Conservation (phyloP, 2,329 filamentous ascomycete species). For the Ascochyta lentis region DNA sequence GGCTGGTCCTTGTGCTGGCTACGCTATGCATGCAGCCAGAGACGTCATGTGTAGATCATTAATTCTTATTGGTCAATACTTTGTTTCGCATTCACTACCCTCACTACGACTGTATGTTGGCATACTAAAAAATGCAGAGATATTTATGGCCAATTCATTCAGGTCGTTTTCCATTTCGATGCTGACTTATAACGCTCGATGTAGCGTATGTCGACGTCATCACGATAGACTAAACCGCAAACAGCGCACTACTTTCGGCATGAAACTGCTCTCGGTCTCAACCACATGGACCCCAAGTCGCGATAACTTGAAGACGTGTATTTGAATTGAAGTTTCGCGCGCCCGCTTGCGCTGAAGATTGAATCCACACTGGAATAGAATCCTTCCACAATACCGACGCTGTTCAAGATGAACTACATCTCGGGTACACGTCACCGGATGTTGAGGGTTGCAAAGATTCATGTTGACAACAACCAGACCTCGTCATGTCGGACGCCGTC, state of each 20-base stretch:
- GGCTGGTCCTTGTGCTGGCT: slow-evolving; percentile 16
- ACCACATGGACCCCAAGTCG: slow-evolving; percentile 9
- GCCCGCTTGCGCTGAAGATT: background rate
- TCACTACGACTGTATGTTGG: background rate
- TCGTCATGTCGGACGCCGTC: slow-evolving; percentile 33
- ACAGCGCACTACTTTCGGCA: slow-evolving; percentile 17
- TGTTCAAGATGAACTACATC: slow-evolving; percentile 40
- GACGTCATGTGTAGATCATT: slow-evolving; percentile 10
- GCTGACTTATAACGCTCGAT: slow-evolving; percentile 14
- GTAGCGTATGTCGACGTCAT: slow-evolving; percentile 20
- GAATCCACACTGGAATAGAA: background rate
- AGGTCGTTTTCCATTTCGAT: background rate
- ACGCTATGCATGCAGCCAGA: slow-evolving; percentile 6
- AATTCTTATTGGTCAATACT: slow-evolving; percentile 3
- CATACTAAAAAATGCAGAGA: background rate
- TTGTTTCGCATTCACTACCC: background rate
- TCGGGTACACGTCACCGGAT: slow-evolving; percentile 30
- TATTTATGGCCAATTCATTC: background rate
- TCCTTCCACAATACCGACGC: background rate
- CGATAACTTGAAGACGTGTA: slow-evolving; percentile 9
- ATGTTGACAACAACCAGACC: slow-evolving; percentile 20
- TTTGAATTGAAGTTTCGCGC: background rate
- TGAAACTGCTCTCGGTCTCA: slow-evolving; percentile 16
- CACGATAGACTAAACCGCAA: slow-evolving; percentile 10
- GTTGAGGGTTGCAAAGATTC: background rate